phyloP scores from a whole-genome alignment of 805 yeast genomes.

The Yarrowia bubula region DNA sequence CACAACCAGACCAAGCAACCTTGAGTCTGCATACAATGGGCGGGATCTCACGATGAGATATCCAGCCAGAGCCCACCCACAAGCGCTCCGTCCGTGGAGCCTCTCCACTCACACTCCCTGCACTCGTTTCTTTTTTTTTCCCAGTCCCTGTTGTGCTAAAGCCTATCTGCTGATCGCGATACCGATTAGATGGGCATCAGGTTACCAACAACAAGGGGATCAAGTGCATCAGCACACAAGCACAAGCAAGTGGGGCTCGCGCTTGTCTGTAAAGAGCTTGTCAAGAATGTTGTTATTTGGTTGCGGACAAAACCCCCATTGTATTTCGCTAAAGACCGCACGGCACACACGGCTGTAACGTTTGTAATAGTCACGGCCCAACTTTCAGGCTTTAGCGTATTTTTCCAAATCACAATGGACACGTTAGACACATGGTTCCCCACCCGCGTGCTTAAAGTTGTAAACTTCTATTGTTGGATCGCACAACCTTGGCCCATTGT shows the following conservation, averaged over 20 bases:
- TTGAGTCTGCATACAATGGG: neutral
- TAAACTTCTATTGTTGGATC: conserved; percentile 6
- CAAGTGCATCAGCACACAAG: no score
- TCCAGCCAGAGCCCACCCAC: no score
- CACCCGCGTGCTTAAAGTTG: neutral
- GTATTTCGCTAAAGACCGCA: neutral
- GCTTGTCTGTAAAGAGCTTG: no score
- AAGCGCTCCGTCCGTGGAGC: no score
- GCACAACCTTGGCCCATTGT: neutral
- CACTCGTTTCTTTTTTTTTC: neutral
- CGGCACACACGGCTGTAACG: neutral
- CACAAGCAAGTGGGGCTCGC: no score
- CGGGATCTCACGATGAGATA: no score
- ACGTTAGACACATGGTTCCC: neutral
- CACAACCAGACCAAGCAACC: neutral
- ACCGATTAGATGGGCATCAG: neutral
- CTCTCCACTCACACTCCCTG: neutral
- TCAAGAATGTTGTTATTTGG: no score
- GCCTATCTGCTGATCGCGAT: conserved; percentile 7
- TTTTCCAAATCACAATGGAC: neutral
- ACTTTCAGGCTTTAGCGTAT: neutral
- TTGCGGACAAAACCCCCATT: no score
- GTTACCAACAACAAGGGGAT: no score
- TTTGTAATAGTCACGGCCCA: neutral
- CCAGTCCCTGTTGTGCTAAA: neutral